phyloP scores from a whole-genome alignment of 306 rosid genomes.

The Pyrus betulifolia region DNA sequence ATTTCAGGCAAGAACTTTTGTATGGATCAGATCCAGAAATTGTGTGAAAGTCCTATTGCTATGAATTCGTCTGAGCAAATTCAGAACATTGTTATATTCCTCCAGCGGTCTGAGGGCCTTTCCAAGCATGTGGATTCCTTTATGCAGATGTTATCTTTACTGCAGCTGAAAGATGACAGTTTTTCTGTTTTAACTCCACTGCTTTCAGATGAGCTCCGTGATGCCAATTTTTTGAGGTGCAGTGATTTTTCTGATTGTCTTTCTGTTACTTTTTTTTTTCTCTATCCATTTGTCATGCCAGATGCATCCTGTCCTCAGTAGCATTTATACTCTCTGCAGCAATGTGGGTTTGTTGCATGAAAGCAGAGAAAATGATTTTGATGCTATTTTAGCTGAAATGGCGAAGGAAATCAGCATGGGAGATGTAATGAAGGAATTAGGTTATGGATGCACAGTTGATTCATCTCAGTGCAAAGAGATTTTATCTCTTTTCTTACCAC shows the following conservation, averaged over 20 bases:
- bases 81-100: conserved; percentile 65
- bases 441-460: conserved; percentile 91
- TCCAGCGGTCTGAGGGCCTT: conserved; percentile 74
- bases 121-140: conserved; percentile 89
- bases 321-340: conserved; percentile 33
- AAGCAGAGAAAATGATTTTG: conserved; percentile 69
- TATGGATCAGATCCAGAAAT: conserved; percentile 70
- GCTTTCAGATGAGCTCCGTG: conserved; percentile 71
- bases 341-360: conserved; percentile 59
- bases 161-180: conserved; percentile 58
- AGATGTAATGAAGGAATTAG: conserved; percentile 91
- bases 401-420: conserved; percentile 96
- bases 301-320: conserved; percentile 11
- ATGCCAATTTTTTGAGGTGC: conserved; percentile 67
- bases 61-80: conserved; percentile 57
- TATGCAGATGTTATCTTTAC: conserved; percentile 82
- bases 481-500: conserved; percentile 81
- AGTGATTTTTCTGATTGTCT: conserved; percentile 5
- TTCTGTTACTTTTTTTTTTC: conserved; percentile 6
- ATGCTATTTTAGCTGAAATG: conserved; percentile 91
- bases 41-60: conserved; percentile 56
- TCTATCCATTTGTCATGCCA: conserved; percentile 1
- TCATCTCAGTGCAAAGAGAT: conserved; percentile 79
- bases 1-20: conserved; percentile 75
- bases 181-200: conserved; percentile 61